Evolutionary conservation across 2,329 filamentous ascomycete genomes (phyloP).

Genomic region (Colletotrichum sp.): DNA sequence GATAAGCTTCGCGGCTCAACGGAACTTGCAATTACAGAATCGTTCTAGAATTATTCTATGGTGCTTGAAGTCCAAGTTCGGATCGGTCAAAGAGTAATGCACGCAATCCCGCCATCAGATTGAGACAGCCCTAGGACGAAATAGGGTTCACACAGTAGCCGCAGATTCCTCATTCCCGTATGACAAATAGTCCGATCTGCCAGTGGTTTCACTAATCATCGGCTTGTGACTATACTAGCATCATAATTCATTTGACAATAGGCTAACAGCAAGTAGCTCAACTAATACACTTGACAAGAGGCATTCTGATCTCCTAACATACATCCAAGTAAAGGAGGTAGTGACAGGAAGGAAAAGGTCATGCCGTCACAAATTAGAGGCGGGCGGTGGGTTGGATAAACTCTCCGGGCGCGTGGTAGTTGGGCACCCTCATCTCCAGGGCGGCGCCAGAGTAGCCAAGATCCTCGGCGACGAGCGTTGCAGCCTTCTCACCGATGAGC

Average conservation of each 20-base stretch:
- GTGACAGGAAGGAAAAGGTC: neutral
- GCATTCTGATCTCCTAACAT: slow-evolving; percentile 2
- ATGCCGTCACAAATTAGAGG: slow-evolving; percentile 34
- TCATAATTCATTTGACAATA: neutral
- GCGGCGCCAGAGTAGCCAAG: slow-evolving; percentile 75
- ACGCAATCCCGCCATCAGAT: neutral
- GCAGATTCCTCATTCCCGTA: neutral
- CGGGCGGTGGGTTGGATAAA: slow-evolving; percentile 38
- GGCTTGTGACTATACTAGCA: neutral
- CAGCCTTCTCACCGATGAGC: slow-evolving; percentile 78
- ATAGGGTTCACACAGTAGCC: neutral
- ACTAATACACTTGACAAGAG: neutral
- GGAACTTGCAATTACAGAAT: neutral
- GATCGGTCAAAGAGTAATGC: neutral
- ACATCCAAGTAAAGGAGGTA: neutral
- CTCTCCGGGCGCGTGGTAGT: slow-evolving; percentile 63
- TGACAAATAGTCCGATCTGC: neutral
- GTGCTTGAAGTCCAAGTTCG: neutral
- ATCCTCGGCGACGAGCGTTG: slow-evolving; percentile 73
- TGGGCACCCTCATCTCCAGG: slow-evolving; percentile 78
- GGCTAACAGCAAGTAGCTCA: neutral
- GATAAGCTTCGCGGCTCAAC: neutral
- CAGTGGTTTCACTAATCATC: neutral
- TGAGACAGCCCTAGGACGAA: neutral
- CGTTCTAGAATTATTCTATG: neutral